Conservation (phyloP, 2,329 filamentous ascomycete genomes). For the Cyphellophora europaea region DNA sequence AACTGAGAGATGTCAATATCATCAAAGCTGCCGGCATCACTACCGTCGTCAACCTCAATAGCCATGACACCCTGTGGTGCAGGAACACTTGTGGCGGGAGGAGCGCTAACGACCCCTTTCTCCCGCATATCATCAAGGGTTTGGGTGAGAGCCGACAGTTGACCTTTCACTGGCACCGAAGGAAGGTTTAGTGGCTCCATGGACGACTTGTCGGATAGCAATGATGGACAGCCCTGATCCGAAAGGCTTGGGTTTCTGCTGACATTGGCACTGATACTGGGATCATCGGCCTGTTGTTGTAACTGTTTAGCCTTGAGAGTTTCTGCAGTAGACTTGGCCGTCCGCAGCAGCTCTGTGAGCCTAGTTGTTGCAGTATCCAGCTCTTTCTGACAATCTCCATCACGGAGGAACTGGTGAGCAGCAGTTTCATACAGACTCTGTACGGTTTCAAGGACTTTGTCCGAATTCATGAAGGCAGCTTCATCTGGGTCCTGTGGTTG, state of each 20-base stretch:
- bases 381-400: constrained; percentile 74
- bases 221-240: background rate
- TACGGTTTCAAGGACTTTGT: constrained; percentile 69
- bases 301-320: constrained; percentile 39
- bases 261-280: constrained; percentile 3
- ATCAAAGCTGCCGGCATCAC: constrained; percentile 13
- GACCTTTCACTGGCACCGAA: background rate
- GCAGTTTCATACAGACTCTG: constrained; percentile 77
- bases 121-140: constrained; percentile 9
- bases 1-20: constrained; percentile 15
- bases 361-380: constrained; percentile 59
- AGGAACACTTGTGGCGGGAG: constrained; percentile 1
- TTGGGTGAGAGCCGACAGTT: constrained; percentile 2
- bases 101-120: constrained; percentile 6
- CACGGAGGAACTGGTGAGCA: constrained; percentile 80
- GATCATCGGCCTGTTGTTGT: constrained; percentile 16
- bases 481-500: constrained; percentile 35
- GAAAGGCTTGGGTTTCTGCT: background rate
- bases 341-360: constrained; percentile 53
- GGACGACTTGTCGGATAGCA: constrained; percentile 4
- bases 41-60: constrained; percentile 18
- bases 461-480: constrained; percentile 60
- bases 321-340: constrained; percentile 51
- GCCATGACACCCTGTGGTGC: background rate
- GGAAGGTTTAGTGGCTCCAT: constrained; percentile 1